Base-by-base conservation (phyloP, 495 filamentous ascomycete species). In the Aspergillus baeticus region DNA sequence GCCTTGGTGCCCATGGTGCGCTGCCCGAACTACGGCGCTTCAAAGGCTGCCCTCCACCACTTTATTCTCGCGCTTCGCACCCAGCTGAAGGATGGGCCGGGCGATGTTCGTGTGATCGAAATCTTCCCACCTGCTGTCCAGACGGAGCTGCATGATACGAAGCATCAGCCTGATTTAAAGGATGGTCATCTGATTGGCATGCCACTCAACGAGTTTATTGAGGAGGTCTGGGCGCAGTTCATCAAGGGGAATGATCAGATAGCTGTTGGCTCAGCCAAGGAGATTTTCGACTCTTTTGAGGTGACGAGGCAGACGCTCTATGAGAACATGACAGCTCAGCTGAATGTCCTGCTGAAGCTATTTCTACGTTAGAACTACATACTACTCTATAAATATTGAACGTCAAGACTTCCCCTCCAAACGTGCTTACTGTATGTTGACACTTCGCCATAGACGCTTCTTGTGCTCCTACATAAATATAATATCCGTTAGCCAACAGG, bases 111-210 rank as follows among this genome's bases (percentile, higher is more conserved):
- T 50, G 77, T 90, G 11, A 58, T 89, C 20, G 87, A 91, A 72
- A 73, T 89, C 15, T 75, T 85, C 51, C 87, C 87, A 10, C 86
- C 87, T 4, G 81, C 84, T 2, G 85, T 90, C 26, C 84, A 87
- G 76, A 91, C 73, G 0, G 75, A 80, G 58, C 51, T 79, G 22
- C 76, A 77, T 47, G 73, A 69, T 57, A 55, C 58, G 1, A 65
- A 63, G 45, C 66, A 77, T 42, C 69, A 74, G 45, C 69, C 71
- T 3, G 71, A 69, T 39, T 18, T 69, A 13, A 76, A 79, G 55
- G 71, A 79, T 52, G 80, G 77, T 4, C 54, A 73, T 49, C 41
- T 70, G 20, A 73, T 81, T 11, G 87, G 86, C 0, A 88, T 91
- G 74, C 81, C 84, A n/a, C 63, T 91, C 17, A 70, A 78, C 11